Evolutionary conservation across 1,139 yeast species (phyloP).

Genomic region (Geotrichum citri-aurantii): DNA sequence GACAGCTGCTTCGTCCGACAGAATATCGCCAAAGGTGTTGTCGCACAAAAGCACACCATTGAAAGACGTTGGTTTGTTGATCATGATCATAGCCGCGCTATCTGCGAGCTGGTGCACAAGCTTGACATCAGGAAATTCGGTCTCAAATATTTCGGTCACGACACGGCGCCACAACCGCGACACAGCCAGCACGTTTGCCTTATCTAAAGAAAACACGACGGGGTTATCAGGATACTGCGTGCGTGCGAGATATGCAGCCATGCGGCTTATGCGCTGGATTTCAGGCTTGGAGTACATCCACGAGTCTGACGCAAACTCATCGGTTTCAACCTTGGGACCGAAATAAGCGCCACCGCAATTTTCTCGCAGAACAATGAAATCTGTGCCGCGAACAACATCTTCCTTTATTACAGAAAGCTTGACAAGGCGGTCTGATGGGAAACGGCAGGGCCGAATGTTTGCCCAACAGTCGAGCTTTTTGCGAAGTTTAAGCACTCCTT

Average conservation of each 20-base stretch:
- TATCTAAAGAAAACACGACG: constrained; percentile 70
- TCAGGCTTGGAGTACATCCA: constrained; percentile 73
- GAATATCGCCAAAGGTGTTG: constrained; percentile 86
- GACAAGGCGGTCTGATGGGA: constrained; percentile 64
- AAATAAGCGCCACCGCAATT: constrained; percentile 86
- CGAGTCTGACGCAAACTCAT: constrained; percentile 73
- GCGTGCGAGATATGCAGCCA: constrained; percentile 83
- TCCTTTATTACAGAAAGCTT: constrained; percentile 70
- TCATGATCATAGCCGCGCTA: constrained; percentile 83
- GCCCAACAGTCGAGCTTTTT: constrained; percentile 78
- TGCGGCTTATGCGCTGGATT: constrained; percentile 76
- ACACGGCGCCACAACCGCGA: constrained; percentile 83
- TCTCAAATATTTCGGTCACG: constrained; percentile 62
- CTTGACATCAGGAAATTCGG: constrained; percentile 69
- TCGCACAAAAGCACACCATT: constrained; percentile 77
- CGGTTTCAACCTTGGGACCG: constrained; percentile 76
- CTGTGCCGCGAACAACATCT: constrained; percentile 69
- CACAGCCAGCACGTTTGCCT: constrained; percentile 81
- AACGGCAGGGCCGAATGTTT: constrained; percentile 79
- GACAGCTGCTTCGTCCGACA: constrained; percentile 83
- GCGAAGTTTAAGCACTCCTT: constrained; percentile 73
- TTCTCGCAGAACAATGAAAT: constrained; percentile 78
- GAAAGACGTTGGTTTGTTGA: constrained; percentile 69
- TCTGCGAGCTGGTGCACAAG: constrained; percentile 80
- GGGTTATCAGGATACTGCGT: constrained; percentile 73